These are phyloP conservation scores for Spathaspora sp. DNA, from an alignment of 805 yeast species.

Conservation along the genomic window DNA sequence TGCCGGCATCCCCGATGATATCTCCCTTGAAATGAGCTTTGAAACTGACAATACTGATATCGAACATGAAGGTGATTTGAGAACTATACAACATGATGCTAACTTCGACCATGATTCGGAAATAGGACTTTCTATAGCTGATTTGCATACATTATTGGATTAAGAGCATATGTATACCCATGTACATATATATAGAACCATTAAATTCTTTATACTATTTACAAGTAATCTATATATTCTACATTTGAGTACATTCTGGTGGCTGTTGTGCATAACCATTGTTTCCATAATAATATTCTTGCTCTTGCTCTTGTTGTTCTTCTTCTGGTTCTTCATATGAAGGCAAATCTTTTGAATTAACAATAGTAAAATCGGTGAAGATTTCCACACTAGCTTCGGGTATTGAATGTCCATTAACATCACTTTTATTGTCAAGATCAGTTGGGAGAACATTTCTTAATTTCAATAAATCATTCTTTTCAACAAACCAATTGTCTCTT, in stretches of 20 bases:
- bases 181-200: neutral
- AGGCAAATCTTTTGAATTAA: conserved; percentile 25
- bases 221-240: conserved; percentile 8
- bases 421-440: conserved; percentile 21
- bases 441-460: conserved; percentile 55
- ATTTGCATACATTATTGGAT: conserved; percentile 34
- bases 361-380: conserved; percentile 30
- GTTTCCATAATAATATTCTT: conserved; percentile 4
- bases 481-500: conserved; percentile 77
- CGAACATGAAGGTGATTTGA: conserved; percentile 6
- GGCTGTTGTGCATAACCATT: conserved; percentile 8
- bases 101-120: neutral
- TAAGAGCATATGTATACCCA: conserved; percentile 5
- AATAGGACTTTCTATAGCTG: conserved; percentile 30
- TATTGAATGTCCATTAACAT: conserved; percentile 20
- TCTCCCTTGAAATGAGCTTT: conserved; percentile 5
- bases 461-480: conserved; percentile 57
- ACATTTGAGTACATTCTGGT: conserved; percentile 33
- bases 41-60: conserved; percentile 17
- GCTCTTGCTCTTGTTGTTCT: neutral
- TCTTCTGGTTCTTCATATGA: conserved; percentile 17
- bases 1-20: neutral
- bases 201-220: conserved; percentile 7
- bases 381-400: conserved; percentile 37
- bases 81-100: neutral